Base-by-base conservation (phyloP, 139 green algal genomes). In the Astrephomene gubernaculifera region DNA sequence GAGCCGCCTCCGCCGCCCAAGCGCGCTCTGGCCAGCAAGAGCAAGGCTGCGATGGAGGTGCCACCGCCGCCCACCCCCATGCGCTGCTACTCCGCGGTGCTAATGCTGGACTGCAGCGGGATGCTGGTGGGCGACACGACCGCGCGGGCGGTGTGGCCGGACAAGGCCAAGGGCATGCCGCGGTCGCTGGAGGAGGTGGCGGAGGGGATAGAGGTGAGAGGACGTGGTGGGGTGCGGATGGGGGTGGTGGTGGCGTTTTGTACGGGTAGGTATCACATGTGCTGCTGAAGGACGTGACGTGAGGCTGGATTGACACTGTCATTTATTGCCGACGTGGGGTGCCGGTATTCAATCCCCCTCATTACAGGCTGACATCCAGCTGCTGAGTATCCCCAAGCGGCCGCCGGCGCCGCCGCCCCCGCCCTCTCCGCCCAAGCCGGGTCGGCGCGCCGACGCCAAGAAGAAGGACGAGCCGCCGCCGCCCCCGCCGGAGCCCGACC, bases 41-140 rank as follows among this genome's bases (percentile, higher is more conserved):
- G 74, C 53, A 69, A 69, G 52, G 60, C 19, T 2, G 60, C 6
- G 10, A 14, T n/a, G 29, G 57, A 49, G 38, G 74, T 54, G 25
- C 68, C 38, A n/a, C n/a, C 29, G 22, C 73, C 73, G 35, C 52
- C 73, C 35, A 64, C 74, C 27, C 74, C 74, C 2, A 1, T 57
- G 74, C 74, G 74, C 14, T 36, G n/a, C 54, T 87, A 82, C 70
- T 27, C 35, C 0, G 54, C 45, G 1, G 71, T 80, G 29, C 60
- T 89, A 45, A 22, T 84, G 45, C 63, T 89, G 61, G 57, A 69
- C 45, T 83, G 57, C 38, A 82, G 71, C 33, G 86, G 86, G 70
- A 49, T 89, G 71, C 71, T 89, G 60, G 86, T 89, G 36, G 86
- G 86, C 12, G 86, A 89, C 33, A 81, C 53, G 19, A 38, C 41